Base-by-base conservation (phyloP, 2,329 filamentous ascomycete species). In the Xylaria sp. region DNA sequence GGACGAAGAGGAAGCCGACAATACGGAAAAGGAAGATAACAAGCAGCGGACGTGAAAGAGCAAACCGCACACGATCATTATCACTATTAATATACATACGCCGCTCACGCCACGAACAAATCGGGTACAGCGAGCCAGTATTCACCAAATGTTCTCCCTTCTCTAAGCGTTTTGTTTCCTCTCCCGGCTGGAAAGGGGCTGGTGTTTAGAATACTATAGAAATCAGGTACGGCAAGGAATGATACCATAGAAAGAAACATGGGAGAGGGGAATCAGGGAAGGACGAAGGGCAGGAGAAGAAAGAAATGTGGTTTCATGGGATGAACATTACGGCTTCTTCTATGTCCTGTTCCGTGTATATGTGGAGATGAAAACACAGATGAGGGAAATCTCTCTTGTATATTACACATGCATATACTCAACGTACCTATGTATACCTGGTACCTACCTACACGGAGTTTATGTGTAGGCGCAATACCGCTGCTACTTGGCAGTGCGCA, bases 171-270 rank as follows among this genome's bases (percentile, higher is more conserved):
- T 62, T 47, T 58, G 19, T 59, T 30, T 62, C 45, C 34, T 34
- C 36, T 39, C 42, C 34, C 14, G 47, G 34, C 30, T 27, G 39
- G 48, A 21, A 39, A 59, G 47, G 27, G 17, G 19, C 69, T 34
- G 68, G 32, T 24, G 47, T 69, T 42, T 67, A 64, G 64, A 50
- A 69, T 70, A 64, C 27, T 19, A 64, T 64, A 64, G 61, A 68
- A 47, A 57, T 57, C 51, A 57, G 65, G 65, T 67, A 73, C 51
- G 66, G 72, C 67, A 64, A 67, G 55, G 63, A 27, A 60, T 62
- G 63, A 63, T 69, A 69, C 67, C 63, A 69, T 59, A 62, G 55
- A 67, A 27, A 54, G 69, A 58, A 56, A 61, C 59, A 32, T 14
- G 27, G 14, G 53, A 45, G 12, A 27, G 11, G 17, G 19, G 36